Conservation (phyloP, 148 eudicot genomes). For the Tetragonia tetragonoides region DNA sequence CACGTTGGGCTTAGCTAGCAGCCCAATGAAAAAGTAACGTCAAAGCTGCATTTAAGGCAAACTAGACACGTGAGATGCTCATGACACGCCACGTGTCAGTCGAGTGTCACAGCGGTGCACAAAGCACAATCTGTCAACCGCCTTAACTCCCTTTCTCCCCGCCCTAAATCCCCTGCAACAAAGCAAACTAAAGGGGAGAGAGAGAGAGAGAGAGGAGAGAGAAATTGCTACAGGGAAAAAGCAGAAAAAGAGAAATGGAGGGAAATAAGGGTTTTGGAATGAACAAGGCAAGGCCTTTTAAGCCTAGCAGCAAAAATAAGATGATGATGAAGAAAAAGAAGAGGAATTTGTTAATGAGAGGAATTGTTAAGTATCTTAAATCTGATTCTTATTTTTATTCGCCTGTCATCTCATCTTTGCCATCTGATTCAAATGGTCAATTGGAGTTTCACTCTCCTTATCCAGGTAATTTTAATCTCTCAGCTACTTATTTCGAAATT, state of each 20-base stretch:
- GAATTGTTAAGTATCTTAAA: slow-evolving; percentile 14
- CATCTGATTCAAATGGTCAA: background rate
- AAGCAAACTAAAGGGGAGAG: background rate
- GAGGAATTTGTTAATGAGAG: background rate
- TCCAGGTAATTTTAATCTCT: background rate
- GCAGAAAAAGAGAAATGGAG: background rate
- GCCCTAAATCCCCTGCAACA: background rate
- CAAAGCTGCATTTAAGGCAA: too few species aligned
- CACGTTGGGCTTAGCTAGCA: too few species aligned
- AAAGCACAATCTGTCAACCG: background rate
- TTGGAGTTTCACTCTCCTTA: background rate
- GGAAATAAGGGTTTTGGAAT: background rate
- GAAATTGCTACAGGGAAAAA: background rate
- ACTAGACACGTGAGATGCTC: background rate
- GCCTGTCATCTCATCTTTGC: background rate
- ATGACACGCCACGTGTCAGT: background rate
- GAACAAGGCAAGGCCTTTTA: background rate
- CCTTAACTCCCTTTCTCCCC: background rate
- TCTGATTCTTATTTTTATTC: slow-evolving; percentile 25
- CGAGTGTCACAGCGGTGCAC: background rate
- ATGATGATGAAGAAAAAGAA: background rate
- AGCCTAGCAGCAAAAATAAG: background rate
- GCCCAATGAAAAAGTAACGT: too few species aligned
- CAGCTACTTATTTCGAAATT: too few species aligned
- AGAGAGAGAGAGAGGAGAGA: background rate